phyloP scores from a whole-genome alignment of 495 filamentous ascomycete species.

The Talaromyces liani region DNA sequence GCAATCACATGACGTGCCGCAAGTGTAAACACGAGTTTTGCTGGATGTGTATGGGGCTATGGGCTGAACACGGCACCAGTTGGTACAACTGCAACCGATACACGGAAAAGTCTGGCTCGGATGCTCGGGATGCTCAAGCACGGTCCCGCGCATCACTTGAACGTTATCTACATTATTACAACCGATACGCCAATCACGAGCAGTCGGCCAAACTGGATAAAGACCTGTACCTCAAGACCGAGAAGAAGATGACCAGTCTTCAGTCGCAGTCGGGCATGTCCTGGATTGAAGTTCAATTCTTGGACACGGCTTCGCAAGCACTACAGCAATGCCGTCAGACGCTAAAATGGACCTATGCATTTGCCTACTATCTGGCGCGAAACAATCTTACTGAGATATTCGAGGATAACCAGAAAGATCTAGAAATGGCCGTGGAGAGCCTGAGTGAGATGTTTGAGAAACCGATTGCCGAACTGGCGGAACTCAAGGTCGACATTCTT shows the following conservation, averaged over 20 bases:
- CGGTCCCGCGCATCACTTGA: slow-evolving; percentile 84
- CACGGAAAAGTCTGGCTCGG: slow-evolving; percentile 87
- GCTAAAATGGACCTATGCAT: slow-evolving; percentile 98
- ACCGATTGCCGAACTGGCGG: slow-evolving; percentile 72
- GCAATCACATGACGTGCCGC: slow-evolving; percentile 98
- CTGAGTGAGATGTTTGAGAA: slow-evolving; percentile 98
- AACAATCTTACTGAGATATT: slow-evolving; percentile 98
- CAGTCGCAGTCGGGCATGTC: slow-evolving; percentile 91
- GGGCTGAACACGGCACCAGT: slow-evolving; percentile 98
- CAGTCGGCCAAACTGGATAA: slow-evolving; percentile 96
- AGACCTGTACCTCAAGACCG: slow-evolving; percentile 90
- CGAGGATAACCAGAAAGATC: slow-evolving; percentile 96
- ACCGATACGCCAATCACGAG: slow-evolving; percentile 97
- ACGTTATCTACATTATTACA: slow-evolving; percentile 96
- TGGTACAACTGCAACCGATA: slow-evolving; percentile 99
- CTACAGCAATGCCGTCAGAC: slow-evolving; percentile 95
- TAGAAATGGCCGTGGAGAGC: slow-evolving; percentile 93
- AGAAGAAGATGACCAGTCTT: slow-evolving; percentile 97
- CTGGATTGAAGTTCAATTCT: slow-evolving; percentile 98
- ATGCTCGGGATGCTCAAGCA: slow-evolving; percentile 85
- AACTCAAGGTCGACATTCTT: slow-evolving; percentile 92
- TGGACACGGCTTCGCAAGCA: slow-evolving; percentile 85
- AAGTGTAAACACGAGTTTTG: slow-evolving; percentile 99
- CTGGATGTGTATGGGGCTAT: slow-evolving; percentile 99
- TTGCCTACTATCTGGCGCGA: slow-evolving; percentile 89